These are phyloP conservation scores for Pythium rishiriense DNA, from an alignment of 352 stramenopile species.

Conservation along the genomic window DNA sequence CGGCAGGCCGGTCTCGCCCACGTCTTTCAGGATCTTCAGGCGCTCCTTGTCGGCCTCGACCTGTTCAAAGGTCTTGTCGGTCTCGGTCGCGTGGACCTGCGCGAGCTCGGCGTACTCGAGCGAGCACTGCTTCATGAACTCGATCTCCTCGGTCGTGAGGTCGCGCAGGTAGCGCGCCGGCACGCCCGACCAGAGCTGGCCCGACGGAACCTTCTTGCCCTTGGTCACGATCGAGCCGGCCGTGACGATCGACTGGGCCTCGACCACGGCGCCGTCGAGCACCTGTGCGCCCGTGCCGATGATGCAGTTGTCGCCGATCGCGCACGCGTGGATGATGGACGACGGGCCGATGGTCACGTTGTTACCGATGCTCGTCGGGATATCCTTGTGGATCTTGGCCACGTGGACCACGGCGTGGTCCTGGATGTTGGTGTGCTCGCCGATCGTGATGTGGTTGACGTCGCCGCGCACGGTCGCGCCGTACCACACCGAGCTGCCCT, in stretches of 20 bases:
- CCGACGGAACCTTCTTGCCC: constrained; percentile 85
- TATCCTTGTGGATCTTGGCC: constrained; percentile 92
- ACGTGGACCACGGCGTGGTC: constrained; percentile 93
- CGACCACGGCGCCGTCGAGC: constrained; percentile 88
- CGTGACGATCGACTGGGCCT: constrained; percentile 88
- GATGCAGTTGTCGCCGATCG: constrained; percentile 91
- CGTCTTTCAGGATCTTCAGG: constrained; percentile 75
- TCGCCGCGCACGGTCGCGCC: constrained; percentile 90
- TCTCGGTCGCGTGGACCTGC: constrained; percentile 69
- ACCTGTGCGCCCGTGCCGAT: constrained; percentile 92
- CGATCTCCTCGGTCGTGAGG: constrained; percentile 82
- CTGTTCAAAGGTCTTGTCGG: constrained; percentile 83
- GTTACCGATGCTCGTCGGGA: constrained; percentile 89
- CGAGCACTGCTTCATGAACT: constrained; percentile 89
- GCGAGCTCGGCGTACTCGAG: constrained; percentile 84
- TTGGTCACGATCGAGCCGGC: constrained; percentile 88
- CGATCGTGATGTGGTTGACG: constrained; percentile 93
- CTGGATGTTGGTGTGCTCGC: constrained; percentile 92
- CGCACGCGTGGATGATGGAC: constrained; percentile 91
- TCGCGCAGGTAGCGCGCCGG: constrained; percentile 84
- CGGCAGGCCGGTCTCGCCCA: constrained; percentile 77
- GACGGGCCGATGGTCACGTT: constrained; percentile 89
- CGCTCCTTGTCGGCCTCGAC: constrained; percentile 75
- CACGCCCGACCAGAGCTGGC: constrained; percentile 88
- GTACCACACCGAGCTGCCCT: constrained; percentile 93